Evolutionary conservation across 2,329 filamentous ascomycete species (phyloP).

Genomic region (Penicillium sclerotigenum): DNA sequence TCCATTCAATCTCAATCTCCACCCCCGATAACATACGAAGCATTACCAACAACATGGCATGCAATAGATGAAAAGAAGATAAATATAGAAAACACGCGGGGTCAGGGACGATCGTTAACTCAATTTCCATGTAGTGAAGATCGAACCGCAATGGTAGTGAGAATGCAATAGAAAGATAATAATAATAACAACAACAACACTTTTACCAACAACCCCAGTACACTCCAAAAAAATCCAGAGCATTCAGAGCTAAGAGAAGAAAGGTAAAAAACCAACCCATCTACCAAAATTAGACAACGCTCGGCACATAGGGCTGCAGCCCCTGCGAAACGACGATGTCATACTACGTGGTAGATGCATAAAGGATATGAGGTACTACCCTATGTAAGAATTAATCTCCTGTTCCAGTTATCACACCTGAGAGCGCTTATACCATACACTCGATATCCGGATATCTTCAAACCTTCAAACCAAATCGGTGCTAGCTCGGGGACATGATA

Average conservation of each 20-base stretch:
- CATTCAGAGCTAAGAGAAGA: not conserved
- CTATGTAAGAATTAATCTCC: not conserved
- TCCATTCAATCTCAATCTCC: not conserved
- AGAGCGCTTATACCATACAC: not conserved
- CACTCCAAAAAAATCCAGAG: not conserved
- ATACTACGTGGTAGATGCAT: not conserved
- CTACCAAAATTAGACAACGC: not conserved
- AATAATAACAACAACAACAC: not conserved
- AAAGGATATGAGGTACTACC: not conserved
- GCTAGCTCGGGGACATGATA: not conserved
- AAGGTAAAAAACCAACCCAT: not conserved
- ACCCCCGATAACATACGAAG: not conserved
- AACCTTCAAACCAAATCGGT: not conserved
- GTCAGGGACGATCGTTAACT: not conserved
- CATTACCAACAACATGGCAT: not conserved
- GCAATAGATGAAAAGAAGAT: not conserved
- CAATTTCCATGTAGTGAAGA: not conserved
- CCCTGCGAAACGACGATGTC: not conserved
- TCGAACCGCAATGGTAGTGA: not conserved
- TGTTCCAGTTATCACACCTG: not conserved
- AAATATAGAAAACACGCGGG: slow-evolving; percentile 7
- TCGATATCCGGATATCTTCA: not conserved
- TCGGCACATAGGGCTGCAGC: not conserved
- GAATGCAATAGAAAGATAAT: not conserved
- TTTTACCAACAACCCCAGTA: not conserved